These are phyloP conservation scores for Scedosporium minutisporum DNA, from an alignment of 2,329 filamentous ascomycete genomes.

Conservation along the genomic window DNA sequence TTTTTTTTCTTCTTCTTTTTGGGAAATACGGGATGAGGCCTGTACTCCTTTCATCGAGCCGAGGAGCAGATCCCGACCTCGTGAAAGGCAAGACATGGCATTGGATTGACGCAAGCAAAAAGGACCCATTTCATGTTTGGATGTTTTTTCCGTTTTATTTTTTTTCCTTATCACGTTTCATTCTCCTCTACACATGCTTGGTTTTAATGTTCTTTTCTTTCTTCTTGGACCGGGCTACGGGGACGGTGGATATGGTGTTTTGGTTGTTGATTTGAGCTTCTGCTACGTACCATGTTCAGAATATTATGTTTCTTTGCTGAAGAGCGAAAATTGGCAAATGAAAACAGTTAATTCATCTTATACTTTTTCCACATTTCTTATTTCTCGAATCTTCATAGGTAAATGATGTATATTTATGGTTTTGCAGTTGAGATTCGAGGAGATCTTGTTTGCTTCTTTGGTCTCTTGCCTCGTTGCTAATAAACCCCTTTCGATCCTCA, in stretches of 20 bases:
- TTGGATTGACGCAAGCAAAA: neutral
- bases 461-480: neutral
- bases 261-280: neutral
- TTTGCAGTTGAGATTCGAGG: neutral
- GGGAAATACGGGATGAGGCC: neutral
- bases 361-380: constrained; percentile 5
- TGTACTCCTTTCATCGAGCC: neutral
- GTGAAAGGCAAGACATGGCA: neutral
- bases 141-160: neutral
- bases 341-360: constrained; percentile 3
- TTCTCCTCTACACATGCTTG: neutral
- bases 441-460: neutral
- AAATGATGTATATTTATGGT: neutral
- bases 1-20: neutral
- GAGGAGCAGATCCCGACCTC: neutral
- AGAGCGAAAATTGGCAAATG: constrained; percentile 1
- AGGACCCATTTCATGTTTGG: neutral
- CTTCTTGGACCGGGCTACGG: neutral
- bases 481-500: neutral
- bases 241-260: neutral
- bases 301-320: neutral
- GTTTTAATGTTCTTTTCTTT: neutral
- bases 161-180: neutral
- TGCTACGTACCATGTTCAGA: neutral
- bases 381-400: neutral